Evolutionary conservation across 768 basidiomycete genomes (phyloP).

Genomic region (Porphyrellus cyaneotinctus): DNA sequence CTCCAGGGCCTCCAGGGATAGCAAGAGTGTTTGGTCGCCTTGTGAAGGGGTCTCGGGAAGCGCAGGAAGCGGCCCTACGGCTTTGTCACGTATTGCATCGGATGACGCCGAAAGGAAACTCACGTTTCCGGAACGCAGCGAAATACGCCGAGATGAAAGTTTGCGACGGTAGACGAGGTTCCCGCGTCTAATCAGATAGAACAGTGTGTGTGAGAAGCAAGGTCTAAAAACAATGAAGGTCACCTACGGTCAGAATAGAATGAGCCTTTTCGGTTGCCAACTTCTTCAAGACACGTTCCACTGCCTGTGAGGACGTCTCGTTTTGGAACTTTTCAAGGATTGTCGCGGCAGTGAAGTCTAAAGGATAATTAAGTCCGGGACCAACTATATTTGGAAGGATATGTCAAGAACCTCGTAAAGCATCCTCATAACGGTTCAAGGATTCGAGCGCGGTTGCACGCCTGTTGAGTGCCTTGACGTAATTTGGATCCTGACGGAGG

Average conservation of each 20-base stretch:
- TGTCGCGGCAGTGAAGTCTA: constrained; percentile 95
- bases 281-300: constrained; percentile 91
- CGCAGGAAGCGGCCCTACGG: constrained; percentile 56
- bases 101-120: constrained; percentile 25
- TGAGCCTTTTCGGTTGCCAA: constrained; percentile 68
- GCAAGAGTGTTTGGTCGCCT: constrained; percentile 79
- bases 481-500: constrained; percentile 73
- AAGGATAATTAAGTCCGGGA: background rate
- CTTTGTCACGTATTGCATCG: background rate
- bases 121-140: constrained; percentile 90
- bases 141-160: constrained; percentile 96
- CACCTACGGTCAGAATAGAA: constrained; percentile 63
- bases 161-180: constrained; percentile 79
- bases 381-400: background rate
- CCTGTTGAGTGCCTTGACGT: constrained; percentile 89
- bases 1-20: constrained; percentile 78
- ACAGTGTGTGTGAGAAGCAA: background rate
- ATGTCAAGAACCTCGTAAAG: constrained; percentile 62
- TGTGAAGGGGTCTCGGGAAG: constrained; percentile 71
- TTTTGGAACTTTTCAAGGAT: constrained; percentile 94
- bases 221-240: background rate
- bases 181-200: constrained; percentile 44
- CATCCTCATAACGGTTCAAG: constrained; percentile 67
- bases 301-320: constrained; percentile 66
- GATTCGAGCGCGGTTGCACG: constrained; percentile 82